Evolutionary conservation across 2,329 filamentous ascomycete genomes (phyloP).

Genomic region (Penicillium freii): DNA sequence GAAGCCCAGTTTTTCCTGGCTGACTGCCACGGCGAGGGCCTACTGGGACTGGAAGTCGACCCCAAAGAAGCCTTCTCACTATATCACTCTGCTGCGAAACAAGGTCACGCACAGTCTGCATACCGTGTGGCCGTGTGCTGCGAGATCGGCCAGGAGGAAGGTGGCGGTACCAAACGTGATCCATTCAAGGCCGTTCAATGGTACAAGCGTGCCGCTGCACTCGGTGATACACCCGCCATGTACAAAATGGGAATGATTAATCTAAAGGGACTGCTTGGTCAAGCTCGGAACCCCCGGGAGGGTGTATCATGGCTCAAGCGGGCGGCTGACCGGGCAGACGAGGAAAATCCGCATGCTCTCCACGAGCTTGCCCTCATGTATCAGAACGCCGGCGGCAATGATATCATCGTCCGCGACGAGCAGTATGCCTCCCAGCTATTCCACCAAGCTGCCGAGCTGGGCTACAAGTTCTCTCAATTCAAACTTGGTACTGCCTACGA

Average conservation of each 20-base stretch:
- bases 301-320: constrained; percentile 90
- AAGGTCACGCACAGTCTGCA: constrained; percentile 79
- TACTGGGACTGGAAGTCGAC: constrained; percentile 75
- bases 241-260: constrained; percentile 98
- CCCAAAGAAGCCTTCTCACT: constrained; percentile 89
- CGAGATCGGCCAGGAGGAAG: constrained; percentile 91
- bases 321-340: constrained; percentile 81
- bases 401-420: constrained; percentile 77
- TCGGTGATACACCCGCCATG: constrained; percentile 92
- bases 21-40: constrained; percentile 80
- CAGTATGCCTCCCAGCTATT: constrained; percentile 78
- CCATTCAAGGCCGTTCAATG: constrained; percentile 94
- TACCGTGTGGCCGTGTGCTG: constrained; percentile 97
- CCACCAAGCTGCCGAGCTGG: constrained; percentile 78
- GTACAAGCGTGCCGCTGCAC: constrained; percentile 88
- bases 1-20: constrained; percentile 94
- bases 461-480: constrained; percentile 95
- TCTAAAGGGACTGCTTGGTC: constrained; percentile 89
- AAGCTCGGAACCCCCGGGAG: constrained; percentile 76
- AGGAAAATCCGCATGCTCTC: constrained; percentile 89
- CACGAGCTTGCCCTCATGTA: constrained; percentile 75
- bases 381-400: constrained; percentile 57
- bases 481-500: constrained; percentile 84
- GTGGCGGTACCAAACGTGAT: constrained; percentile 87
- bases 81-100: constrained; percentile 91